These are phyloP conservation scores for Aegle marmelos DNA, from an alignment of 345 rosid genomes.

Conservation along the genomic window DNA sequence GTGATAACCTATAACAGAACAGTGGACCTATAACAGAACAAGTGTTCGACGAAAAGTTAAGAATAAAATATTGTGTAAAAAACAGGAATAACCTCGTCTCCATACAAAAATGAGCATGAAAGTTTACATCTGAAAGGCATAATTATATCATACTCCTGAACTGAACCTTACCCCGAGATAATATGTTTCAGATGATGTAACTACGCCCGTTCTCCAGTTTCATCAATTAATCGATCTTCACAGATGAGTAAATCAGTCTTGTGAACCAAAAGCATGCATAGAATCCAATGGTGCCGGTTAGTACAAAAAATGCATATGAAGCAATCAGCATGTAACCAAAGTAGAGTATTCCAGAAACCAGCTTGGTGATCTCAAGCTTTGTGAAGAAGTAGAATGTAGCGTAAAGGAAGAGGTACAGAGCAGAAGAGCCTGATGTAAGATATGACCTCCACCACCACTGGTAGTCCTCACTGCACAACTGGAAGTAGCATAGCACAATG, in stretches of 20 bases:
- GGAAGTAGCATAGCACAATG: conserved; percentile 79
- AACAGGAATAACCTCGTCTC: conserved; percentile 7
- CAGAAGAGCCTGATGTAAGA: conserved; percentile 79
- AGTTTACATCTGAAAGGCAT: conserved; percentile 37
- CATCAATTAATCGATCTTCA: conserved; percentile 57
- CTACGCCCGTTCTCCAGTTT: neutral
- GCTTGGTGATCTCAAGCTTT: conserved; percentile 74
- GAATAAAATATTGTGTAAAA: conserved; percentile 4
- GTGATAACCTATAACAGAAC: conserved; percentile 3
- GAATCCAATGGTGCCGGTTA: conserved; percentile 73
- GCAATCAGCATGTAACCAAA: conserved; percentile 80
- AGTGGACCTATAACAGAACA: conserved; percentile 6
- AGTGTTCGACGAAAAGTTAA: conserved; percentile 7
- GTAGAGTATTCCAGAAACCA: conserved; percentile 60
- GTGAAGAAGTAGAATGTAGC: conserved; percentile 84
- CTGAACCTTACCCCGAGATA: conserved; percentile 16
- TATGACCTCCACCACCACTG: conserved; percentile 96
- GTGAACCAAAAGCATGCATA: conserved; percentile 85
- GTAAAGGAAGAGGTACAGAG: conserved; percentile 65
- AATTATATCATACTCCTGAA: conserved; percentile 23
- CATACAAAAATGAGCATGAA: conserved; percentile 29
- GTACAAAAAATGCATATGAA: conserved; percentile 64
- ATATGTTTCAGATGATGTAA: neutral
- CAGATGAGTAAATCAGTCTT: conserved; percentile 78
- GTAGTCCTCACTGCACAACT: conserved; percentile 80